These are phyloP conservation scores for Blastobotrys parvus DNA, from an alignment of 805 yeast species.

Conservation along the genomic window DNA sequence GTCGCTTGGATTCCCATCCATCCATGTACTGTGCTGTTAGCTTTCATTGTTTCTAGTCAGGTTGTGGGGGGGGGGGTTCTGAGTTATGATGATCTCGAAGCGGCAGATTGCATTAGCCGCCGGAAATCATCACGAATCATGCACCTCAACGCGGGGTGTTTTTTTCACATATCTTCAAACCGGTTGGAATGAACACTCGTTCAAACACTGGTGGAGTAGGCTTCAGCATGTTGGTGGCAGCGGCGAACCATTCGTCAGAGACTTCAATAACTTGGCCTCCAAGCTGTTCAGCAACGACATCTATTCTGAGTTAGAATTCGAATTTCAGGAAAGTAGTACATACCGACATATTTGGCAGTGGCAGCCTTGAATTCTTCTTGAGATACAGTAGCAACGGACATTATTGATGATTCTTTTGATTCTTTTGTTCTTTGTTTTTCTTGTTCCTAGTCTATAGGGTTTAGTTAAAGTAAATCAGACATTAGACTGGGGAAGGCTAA, in stretches of 20 bases:
- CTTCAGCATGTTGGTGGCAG: conserved; percentile 76
- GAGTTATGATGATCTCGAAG: no score
- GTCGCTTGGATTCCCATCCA: conserved; percentile 98
- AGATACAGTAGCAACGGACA: conserved; percentile 1
- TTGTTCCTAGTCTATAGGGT: background rate
- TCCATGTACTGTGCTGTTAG: conserved; percentile 32
- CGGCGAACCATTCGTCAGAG: conserved; percentile 95
- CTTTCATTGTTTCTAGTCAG: no score
- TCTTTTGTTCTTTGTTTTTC: background rate
- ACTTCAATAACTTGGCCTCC: conserved; percentile 66
- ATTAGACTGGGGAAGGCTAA: background rate
- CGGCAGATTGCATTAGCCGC: no score
- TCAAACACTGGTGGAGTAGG: conserved; percentile 77
- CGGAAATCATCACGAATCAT: no score
- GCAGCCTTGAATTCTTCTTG: conserved; percentile 15
- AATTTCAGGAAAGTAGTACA: background rate
- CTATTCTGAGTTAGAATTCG: conserved; percentile 26
- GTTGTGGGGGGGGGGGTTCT: no score
- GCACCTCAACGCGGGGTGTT: no score
- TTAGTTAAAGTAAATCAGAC: background rate
- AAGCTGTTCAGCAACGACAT: conserved; percentile 75
- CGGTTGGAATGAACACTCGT: conserved; percentile 69
- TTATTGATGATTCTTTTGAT: background rate
- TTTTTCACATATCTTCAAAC: conserved; percentile 30
- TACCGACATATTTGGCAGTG: conserved; percentile 4